A percentile compares a stretch with the other conserved stretches of the same genome.
phyloP scores from a whole-genome alignment of 192 early-diverging fungal genomes.

The Diversispora eburnea region DNA sequence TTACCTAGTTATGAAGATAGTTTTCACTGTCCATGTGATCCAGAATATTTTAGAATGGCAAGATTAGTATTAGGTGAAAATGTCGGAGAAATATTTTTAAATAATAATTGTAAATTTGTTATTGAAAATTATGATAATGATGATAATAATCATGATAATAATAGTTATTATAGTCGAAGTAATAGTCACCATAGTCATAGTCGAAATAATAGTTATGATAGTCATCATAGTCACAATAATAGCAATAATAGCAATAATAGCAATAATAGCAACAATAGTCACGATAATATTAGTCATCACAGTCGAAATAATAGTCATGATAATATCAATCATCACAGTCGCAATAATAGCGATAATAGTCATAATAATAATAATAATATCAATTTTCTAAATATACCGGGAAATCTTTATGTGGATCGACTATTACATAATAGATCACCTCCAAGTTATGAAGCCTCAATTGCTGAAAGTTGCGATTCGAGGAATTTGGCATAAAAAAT shows the following conservation, averaged over 20 bases:
- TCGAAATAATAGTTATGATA: too few species aligned
- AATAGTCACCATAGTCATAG: too few species aligned
- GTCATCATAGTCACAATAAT: too few species aligned
- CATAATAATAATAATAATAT: background rate
- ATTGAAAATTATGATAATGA: background rate
- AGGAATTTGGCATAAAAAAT: background rate
- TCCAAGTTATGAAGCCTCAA: constrained; percentile 13
- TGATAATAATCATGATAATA: background rate
- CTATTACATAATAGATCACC: background rate
- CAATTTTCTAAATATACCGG: background rate
- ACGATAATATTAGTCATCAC: too few species aligned
- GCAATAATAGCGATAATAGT: too few species aligned
- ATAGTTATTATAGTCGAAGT: too few species aligned
- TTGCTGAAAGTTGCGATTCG: background rate
- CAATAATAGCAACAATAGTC: too few species aligned
- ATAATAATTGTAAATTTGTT: background rate
- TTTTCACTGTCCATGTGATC: constrained; percentile 26
- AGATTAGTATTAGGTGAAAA: constrained; percentile 9
- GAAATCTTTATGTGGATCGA: background rate
- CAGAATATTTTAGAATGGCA: constrained; percentile 18
- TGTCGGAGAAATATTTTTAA: background rate
- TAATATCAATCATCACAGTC: too few species aligned
- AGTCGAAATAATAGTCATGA: too few species aligned
- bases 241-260: too few species aligned
- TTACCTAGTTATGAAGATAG: constrained; percentile 22